Base-by-base conservation (phyloP, 495 filamentous ascomycete species). In the Friedmanniomyces simplex region DNA sequence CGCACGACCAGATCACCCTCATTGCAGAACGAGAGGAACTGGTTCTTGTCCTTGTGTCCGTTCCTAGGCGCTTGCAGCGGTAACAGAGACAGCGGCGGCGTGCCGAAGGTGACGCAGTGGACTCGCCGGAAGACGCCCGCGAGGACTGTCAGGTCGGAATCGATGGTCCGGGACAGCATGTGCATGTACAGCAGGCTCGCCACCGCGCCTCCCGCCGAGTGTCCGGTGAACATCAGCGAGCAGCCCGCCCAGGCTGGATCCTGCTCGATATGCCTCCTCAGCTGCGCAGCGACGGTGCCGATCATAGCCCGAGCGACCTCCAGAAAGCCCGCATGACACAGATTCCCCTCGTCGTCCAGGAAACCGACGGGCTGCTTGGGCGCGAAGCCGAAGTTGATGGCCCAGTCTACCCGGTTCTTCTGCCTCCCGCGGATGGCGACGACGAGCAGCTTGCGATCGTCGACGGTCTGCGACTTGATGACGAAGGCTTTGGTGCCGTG, bases 101-200 rank as follows among this genome's bases (percentile, higher is more conserved):
- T 79, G 21, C 88, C 88, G 55, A 93, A 94, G 0, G 83, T 91
- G 28, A 94, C 69, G 67, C 88, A 94, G 65, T 93, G 87, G 7
- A 91, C 72, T 25, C 84, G 77, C 62, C 82, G 85, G 71, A 91
- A 93, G 59, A 72, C 80, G 16, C 78, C 77, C 0, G 80, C 81
- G 2, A 91, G 74, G 48, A 71, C 68, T 49, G 78, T 86, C 30
- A 93, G 79, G 47, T 89, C 85, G 13, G 83, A 85, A 32, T 68
- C 64, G 0, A 82, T 76, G 6, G 62, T 68, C 21, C 71, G 70
- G 2, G 84, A 76, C 24, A 89, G 74, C 79, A 93, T 87, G 71
- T 95, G 88, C 36, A 78, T 77, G 68, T 86, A 95, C 0, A 93
- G 76, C 14, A 95, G 73, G 8, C 78, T 76, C 2, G 88, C 88